phyloP scores from a whole-genome alignment of 352 stramenopile genomes.

The Elongisporangium undulatum region DNA sequence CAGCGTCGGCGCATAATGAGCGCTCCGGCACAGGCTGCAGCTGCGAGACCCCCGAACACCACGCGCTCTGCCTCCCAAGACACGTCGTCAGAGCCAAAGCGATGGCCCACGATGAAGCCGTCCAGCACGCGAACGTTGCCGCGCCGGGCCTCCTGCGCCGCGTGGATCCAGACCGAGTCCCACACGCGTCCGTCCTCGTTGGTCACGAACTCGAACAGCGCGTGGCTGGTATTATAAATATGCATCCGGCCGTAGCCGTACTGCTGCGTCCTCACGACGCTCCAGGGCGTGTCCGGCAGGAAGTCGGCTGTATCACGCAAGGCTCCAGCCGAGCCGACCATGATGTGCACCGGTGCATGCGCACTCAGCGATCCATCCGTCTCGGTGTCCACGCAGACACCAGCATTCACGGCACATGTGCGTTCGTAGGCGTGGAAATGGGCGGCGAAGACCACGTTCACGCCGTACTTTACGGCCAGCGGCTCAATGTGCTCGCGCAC shows the following conservation, averaged over 20 bases:
- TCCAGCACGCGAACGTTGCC: background rate
- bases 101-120: background rate
- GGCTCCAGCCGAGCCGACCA: constrained; percentile 44
- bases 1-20: background rate
- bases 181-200: constrained; percentile 11
- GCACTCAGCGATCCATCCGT: constrained; percentile 10
- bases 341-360: constrained; percentile 47
- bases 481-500: constrained; percentile 42
- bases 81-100: background rate
- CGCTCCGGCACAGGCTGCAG: background rate
- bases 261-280: background rate
- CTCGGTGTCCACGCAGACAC: constrained; percentile 22
- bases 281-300: background rate
- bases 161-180: constrained; percentile 3
- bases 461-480: constrained; percentile 34
- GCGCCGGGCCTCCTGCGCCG: background rate
- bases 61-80: background rate
- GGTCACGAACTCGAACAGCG: constrained; percentile 49
- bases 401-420: constrained; percentile 48
- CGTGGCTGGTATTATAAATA: constrained; percentile 47
- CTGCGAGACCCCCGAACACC: background rate
- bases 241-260: constrained; percentile 54
- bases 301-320: constrained; percentile 31
- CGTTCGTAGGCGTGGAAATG: constrained; percentile 66
- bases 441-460: constrained; percentile 55